Evolutionary conservation across 768 basidiomycete species (phyloP), one percentile per base, ranked within the genome.

Genomic region (Fomitopsis pulvina): DNA sequence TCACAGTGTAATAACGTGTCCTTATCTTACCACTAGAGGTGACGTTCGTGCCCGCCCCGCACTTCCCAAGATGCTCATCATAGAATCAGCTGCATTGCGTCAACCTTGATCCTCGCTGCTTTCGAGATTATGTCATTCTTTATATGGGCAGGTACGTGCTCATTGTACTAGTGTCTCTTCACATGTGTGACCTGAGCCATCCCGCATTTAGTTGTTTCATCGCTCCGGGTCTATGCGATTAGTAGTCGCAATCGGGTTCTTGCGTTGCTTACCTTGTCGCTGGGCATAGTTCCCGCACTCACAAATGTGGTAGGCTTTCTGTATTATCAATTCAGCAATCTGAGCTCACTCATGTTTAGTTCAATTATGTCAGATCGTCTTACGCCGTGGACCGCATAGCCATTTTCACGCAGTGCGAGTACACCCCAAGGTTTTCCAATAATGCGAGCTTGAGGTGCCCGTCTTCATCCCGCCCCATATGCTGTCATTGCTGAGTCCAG

Each of bases 171-270:
- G n/a, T n/a, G n/a, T n/a, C n/a, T n/a, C n/a, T n/a, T n/a, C n/a
- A n/a, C n/a, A n/a, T n/a, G n/a, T n/a, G n/a, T n/a, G n/a, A n/a
- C n/a, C n/a, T n/a, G n/a, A n/a, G n/a, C n/a, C n/a, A n/a, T n/a
- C n/a, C 10, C 20, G 14, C 26, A 37, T 18, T 7, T 24, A 46
- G 45, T 12, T 37, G 29, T 32, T 24, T 46, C 45, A 12, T n/a
- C 45, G 10, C 45, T 46, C 37, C 45, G 45, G 9, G 45, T 46
- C 29, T 37, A 46, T n/a, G 45, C 45, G 18, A 26, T 46, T 20
- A 46, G 30, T 27, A 26, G 37, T 18, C 45, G 45, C 16, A 24
- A 34, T 18, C 18, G 25, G 29, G 9, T 18, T 16, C 45, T 46
- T 4, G 6, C 45, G 4, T 16, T 20, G 11, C 4, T 12, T 10